Evolutionary conservation across 2,329 filamentous ascomycete genomes (phyloP), one percentile per base, ranked within the genome.

Genomic region (Penicillium crustosum): DNA sequence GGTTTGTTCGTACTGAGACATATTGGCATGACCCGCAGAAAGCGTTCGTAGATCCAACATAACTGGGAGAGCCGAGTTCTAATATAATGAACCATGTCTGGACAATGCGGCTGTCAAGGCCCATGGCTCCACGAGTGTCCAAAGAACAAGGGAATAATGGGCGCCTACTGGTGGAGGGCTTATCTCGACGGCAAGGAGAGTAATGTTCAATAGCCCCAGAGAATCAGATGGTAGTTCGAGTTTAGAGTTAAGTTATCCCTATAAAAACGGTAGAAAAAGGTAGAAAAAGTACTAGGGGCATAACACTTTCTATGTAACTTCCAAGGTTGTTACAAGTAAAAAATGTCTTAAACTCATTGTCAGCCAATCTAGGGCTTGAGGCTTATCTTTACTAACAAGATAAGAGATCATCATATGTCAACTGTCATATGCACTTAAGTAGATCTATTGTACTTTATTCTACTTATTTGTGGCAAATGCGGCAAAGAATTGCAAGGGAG

Each of bases 1-100:
- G 49, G 70, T 73, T 47, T 58, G 25, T 45, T 64, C 58, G 2
- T 55, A 60, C 55, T 62, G 53, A 27, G 61, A 51, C 61, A 66
- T 66, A 5, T 6, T 49, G 36, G 39, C 23, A 25, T 45, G 41
- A 3, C 33, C 29, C 15, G 47, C 10, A 53, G n/a, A 53, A 21
- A 23, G 15, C 4, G 9, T 31, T 25, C 19, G 53, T 9, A 7
- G 39, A 29, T 33, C 19, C 12, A 27, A 44, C 29, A 19, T 49
- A 12, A 19, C n/a, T 19, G 48, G n/a, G 45, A 43, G 31, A 36
- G 17, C 13, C 2, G 27, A 13, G 7, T 2, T 27, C n/a, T 17
- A 27, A 45, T 56, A 52, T 45, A 33, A n/a, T 6, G 36, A 7
- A 44, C 17, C 25, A 38, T 42, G 27, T 48, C 49, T 41, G 21